Base-by-base conservation (phyloP, 1,284 basidiomycete genomes). In the Cutaneotrichosporon daszewskae region DNA sequence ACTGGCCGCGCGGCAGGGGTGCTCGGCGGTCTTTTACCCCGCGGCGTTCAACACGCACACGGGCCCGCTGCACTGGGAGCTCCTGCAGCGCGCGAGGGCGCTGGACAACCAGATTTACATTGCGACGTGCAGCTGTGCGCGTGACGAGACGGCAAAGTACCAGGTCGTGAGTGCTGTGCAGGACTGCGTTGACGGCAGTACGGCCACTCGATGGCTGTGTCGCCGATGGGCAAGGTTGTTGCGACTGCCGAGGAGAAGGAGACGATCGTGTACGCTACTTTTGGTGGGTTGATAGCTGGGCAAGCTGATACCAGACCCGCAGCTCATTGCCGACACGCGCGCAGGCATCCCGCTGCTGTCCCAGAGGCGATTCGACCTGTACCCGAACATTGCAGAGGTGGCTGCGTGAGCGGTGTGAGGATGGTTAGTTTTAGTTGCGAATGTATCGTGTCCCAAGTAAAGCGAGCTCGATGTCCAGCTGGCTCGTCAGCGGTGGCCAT, bases 61-160 rank as follows among this genome's bases (percentile, higher is more conserved):
- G 0, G 90, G 91, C 0, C 89, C 89, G 0, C 73, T 92, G 35
- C 87, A 94, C 62, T 95, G 90, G 90, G 87, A 91, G 61, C 75
- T 95, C 3, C 74, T 95, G 10, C 85, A 87, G 59, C 78, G 86
- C 37, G 37, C 27, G 80, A 77, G 89, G 37, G 90, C 90, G 6
- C 79, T 87, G 11, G 90, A 95, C 64, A 92, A 94, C 60, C 90
- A 95, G 68, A 78, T 94, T 14, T 95, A 81, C 69, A 80, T 91
- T 54, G 77, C 84, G 1, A 90, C 87, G 81, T 92, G 88, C 67
- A 92, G 88, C 54, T 87, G 88, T 27, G 90, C 91, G 1, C 78
- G 90, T 22, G 85, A 92, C 51, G 62, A 82, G 53, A 77, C 72
- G 14, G 83, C 85, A 59, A 42, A 32, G 14, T 47, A 47, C 25